phyloP scores from a whole-genome alignment of 306 rosid species.

The Quercus dentata region DNA sequence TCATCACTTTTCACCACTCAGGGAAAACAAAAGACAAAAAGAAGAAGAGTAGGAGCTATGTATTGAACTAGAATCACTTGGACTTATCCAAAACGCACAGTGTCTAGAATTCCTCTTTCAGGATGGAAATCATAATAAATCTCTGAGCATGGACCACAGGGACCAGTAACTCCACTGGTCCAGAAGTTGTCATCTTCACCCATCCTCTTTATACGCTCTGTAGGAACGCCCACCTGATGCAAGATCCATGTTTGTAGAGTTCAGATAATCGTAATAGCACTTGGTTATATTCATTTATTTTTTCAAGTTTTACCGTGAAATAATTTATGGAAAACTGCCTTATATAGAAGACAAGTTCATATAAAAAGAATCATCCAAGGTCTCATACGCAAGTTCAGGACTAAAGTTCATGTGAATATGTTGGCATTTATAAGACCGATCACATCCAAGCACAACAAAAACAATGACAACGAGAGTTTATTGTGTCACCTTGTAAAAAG shows the following conservation, averaged over 20 bases:
- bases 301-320: background rate
- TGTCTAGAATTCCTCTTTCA: slow-evolving; percentile 60
- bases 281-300: background rate
- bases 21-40: slow-evolving; percentile 7
- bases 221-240: slow-evolving; percentile 76
- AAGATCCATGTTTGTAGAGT: slow-evolving; percentile 18
- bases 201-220: slow-evolving; percentile 80
- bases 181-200: slow-evolving; percentile 95
- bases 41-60: slow-evolving; percentile 2
- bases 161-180: slow-evolving; percentile 89
- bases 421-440: background rate
- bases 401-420: background rate
- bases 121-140: slow-evolving; percentile 92
- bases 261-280: background rate
- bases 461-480: background rate
- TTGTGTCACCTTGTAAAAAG: background rate
- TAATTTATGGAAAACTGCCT: background rate
- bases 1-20: slow-evolving; percentile 20
- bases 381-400: background rate
- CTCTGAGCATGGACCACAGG: slow-evolving; percentile 99
- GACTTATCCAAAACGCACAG: slow-evolving; percentile 40
- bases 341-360: background rate
- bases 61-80: slow-evolving; percentile 12
- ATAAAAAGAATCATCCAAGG: background rate
- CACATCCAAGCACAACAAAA: background rate